Evolutionary conservation across 23 red algal species (phyloP).

Genomic region (Gracilariopsis chorda): DNA sequence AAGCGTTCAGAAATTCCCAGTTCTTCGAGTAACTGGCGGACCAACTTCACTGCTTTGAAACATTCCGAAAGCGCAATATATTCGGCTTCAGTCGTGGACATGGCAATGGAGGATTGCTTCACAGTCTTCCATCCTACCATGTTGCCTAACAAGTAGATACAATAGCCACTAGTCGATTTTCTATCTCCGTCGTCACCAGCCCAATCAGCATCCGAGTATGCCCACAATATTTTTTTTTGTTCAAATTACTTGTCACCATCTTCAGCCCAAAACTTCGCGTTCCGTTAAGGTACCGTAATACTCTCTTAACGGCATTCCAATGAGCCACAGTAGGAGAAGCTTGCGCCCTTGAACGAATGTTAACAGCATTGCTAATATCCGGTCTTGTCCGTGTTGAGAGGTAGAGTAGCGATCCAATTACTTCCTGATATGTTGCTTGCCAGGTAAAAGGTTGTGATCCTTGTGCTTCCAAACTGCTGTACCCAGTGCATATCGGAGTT

Average conservation of each 20-base stretch:
- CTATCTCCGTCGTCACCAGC: not conserved
- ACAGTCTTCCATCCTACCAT: not conserved
- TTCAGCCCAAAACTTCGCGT: not conserved
- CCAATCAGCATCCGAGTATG: not conserved
- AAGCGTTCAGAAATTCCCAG: not conserved
- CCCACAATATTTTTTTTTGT: not conserved
- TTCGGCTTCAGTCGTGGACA: not conserved
- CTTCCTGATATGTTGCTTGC: not conserved
- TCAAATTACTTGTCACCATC: not conserved
- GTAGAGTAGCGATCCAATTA: not conserved
- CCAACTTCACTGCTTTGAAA: conserved; percentile 11
- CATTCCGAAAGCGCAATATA: conserved; percentile 19
- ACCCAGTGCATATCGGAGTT: not conserved
- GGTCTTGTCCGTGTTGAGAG: not conserved
- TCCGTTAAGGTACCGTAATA: not conserved
- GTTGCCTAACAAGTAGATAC: not conserved
- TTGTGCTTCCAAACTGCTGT: not conserved
- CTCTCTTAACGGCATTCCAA: not conserved
- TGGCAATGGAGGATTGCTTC: not conserved
- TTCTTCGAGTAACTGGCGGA: not conserved
- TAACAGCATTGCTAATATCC: not conserved
- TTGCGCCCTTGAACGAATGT: not conserved
- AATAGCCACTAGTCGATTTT: not conserved
- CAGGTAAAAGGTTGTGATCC: not conserved
- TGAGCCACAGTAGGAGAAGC: not conserved